Evolutionary conservation across 1,139 yeast genomes (phyloP).

Genomic region (Geotrichum aggregatum): DNA sequence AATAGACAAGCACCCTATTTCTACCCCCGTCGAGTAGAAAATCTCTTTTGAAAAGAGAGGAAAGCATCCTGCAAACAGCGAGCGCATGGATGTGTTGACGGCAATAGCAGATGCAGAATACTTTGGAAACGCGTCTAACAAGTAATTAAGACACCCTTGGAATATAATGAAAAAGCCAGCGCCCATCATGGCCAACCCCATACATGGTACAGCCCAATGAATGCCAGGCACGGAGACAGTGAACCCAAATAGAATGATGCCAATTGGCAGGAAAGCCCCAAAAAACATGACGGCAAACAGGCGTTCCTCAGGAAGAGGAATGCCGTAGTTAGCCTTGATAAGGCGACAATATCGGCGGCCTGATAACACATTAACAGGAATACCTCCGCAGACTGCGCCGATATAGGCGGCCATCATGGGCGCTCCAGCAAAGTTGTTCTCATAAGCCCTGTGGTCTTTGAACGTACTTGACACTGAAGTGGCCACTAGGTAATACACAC

Average conservation of each 20-base stretch:
- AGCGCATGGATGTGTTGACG: slow-evolving; percentile 68
- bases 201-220: slow-evolving; percentile 72
- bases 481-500: slow-evolving; percentile 43
- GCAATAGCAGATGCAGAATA: slow-evolving; percentile 80
- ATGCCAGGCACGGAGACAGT: slow-evolving; percentile 49
- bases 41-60: slow-evolving; percentile 67
- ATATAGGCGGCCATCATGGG: slow-evolving; percentile 56
- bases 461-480: slow-evolving; percentile 42
- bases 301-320: slow-evolving; percentile 56
- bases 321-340: slow-evolving; percentile 40
- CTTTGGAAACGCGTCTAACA: slow-evolving; percentile 57
- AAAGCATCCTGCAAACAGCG: slow-evolving; percentile 67
- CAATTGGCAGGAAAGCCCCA: slow-evolving; percentile 55
- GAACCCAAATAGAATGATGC: slow-evolving; percentile 78
- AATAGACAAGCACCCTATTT: slow-evolving; percentile 60
- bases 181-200: slow-evolving; percentile 62
- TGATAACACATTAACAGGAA: slow-evolving; percentile 40
- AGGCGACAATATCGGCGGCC: slow-evolving; percentile 38
- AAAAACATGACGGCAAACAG: slow-evolving; percentile 49
- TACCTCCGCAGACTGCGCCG: slow-evolving; percentile 52
- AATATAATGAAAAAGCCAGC: slow-evolving; percentile 58
- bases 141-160: slow-evolving; percentile 55
- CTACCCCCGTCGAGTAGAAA: slow-evolving; percentile 51
- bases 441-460: slow-evolving; percentile 38
- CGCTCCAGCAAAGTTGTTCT: slow-evolving; percentile 47